phyloP scores from a whole-genome alignment of 2,329 filamentous ascomycete species.

The Neopestalotiopsis clavispora region DNA sequence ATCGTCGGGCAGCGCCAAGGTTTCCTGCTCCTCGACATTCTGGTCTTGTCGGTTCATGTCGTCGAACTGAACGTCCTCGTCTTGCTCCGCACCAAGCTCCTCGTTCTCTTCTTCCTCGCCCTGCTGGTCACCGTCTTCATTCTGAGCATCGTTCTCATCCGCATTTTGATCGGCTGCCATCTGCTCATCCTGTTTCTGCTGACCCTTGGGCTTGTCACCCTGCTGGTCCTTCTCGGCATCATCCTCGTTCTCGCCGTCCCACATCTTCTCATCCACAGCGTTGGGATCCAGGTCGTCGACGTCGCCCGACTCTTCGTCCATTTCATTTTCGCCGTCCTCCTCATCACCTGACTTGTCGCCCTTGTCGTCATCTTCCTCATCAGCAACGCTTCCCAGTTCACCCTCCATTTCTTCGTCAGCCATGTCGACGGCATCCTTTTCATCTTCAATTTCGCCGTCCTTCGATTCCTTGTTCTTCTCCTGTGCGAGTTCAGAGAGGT shows the following conservation, averaged over 20 bases:
- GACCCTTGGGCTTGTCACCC: constrained; percentile 72
- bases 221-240: constrained; percentile 84
- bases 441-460: constrained; percentile 68
- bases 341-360: constrained; percentile 67
- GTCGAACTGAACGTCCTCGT: constrained; percentile 59
- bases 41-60: constrained; percentile 69
- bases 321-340: constrained; percentile 71
- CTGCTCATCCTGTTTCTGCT: constrained; percentile 69
- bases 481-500: constrained; percentile 88
- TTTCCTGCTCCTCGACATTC: constrained; percentile 80
- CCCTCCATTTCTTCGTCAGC: constrained; percentile 91
- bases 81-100: constrained; percentile 63
- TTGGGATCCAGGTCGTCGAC: constrained; percentile 90
- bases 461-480: constrained; percentile 72
- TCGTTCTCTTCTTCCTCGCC: constrained; percentile 59
- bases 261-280: constrained; percentile 97
- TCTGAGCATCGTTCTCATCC: constrained; percentile 63
- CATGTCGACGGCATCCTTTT: constrained; percentile 90
- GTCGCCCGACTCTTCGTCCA: constrained; percentile 89
- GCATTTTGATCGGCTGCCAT: constrained; percentile 54
- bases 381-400: constrained; percentile 71
- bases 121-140: constrained; percentile 45
- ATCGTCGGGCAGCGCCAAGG: constrained; percentile 84
- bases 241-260: constrained; percentile 85
- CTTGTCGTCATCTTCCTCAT: constrained; percentile 63